These are phyloP conservation scores for Hemisphaericaspora xylofermentans DNA, from an alignment of 1,139 yeast species.

Conservation along the genomic window DNA sequence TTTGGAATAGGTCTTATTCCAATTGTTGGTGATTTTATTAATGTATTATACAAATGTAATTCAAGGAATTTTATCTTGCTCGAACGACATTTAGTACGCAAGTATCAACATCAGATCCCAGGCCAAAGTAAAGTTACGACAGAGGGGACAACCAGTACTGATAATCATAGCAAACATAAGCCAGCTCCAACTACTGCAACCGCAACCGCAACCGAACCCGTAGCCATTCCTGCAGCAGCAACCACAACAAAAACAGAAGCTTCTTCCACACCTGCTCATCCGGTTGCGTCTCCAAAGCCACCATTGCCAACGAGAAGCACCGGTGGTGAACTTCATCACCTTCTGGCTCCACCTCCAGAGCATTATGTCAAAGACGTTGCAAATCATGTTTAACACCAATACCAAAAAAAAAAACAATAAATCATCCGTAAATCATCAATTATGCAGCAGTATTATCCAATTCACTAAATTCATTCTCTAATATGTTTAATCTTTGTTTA, in stretches of 20 bases:
- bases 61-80: conserved; percentile 67
- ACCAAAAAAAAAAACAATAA: too few species aligned
- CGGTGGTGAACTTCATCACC: conserved; percentile 8
- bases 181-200: too few species aligned
- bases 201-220: background rate
- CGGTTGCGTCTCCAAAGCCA: background rate
- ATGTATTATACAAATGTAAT: conserved; percentile 70
- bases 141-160: background rate
- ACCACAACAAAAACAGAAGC: background rate
- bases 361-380: conserved; percentile 39
- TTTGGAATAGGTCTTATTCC: conserved; percentile 73
- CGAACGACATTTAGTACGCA: conserved; percentile 55
- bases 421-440: too few species aligned
- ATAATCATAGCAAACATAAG: background rate
- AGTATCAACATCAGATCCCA: conserved; percentile 22
- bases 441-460: conserved; percentile 4
- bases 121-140: background rate
- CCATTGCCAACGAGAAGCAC: conserved; percentile 4
- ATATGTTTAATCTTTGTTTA: conserved; percentile 24
- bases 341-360: conserved; percentile 15
- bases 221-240: background rate
- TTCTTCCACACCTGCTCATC: background rate
- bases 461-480: conserved; percentile 26
- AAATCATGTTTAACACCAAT: conserved; percentile 42
- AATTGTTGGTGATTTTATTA: conserved; percentile 66